A percentile compares a stretch with the other conserved stretches of the same genome.
Evolutionary conservation across 495 filamentous ascomycete genomes (phyloP).

Genomic region (Penicillium cinerascens): DNA sequence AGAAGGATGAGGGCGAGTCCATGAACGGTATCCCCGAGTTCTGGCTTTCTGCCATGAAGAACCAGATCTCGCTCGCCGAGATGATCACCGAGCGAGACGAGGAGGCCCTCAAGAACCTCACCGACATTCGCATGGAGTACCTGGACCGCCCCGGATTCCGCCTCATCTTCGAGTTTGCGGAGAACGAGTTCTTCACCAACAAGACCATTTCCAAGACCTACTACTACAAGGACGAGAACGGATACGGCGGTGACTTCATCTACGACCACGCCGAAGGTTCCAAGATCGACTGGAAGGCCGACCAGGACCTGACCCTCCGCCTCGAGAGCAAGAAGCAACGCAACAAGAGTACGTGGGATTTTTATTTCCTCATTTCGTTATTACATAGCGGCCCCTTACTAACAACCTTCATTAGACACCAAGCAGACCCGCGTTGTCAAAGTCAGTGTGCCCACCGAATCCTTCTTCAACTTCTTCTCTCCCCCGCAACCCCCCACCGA

Average conservation of each 20-base stretch:
- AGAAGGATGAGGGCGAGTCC: slow-evolving; percentile 47
- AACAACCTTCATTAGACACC: slow-evolving; percentile 62
- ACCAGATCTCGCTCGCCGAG: slow-evolving; percentile 91
- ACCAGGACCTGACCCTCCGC: slow-evolving; percentile 88
- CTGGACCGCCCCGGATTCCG: slow-evolving; percentile 97
- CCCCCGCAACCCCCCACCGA: slow-evolving; percentile 82
- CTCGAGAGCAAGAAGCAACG: slow-evolving; percentile 99
- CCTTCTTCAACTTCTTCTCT: slow-evolving; percentile 99
- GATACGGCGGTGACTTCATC: slow-evolving; percentile 98
- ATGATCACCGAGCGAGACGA: slow-evolving; percentile 98
- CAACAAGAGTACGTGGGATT: slow-evolving; percentile 81
- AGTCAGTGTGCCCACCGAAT: slow-evolving; percentile 97
- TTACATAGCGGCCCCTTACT: slow-evolving; percentile 10
- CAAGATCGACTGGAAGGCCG: slow-evolving; percentile 94
- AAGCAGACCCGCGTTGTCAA: slow-evolving; percentile 99
- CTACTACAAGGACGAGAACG: slow-evolving; percentile 98
- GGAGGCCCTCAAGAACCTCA: slow-evolving; percentile 83
- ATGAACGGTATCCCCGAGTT: slow-evolving; percentile 90
- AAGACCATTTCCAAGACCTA: slow-evolving; percentile 98
- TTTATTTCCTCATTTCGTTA: background rate
- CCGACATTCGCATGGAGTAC: slow-evolving; percentile 98
- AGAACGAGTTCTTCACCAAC: slow-evolving; percentile 95
- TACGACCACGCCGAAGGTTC: slow-evolving; percentile 98
- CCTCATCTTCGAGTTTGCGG: slow-evolving; percentile 92
- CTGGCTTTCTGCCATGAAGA: slow-evolving; percentile 99